These are phyloP conservation scores for Thraustotheca clavata DNA, from an alignment of 352 stramenopile genomes.

Conservation along the genomic window DNA sequence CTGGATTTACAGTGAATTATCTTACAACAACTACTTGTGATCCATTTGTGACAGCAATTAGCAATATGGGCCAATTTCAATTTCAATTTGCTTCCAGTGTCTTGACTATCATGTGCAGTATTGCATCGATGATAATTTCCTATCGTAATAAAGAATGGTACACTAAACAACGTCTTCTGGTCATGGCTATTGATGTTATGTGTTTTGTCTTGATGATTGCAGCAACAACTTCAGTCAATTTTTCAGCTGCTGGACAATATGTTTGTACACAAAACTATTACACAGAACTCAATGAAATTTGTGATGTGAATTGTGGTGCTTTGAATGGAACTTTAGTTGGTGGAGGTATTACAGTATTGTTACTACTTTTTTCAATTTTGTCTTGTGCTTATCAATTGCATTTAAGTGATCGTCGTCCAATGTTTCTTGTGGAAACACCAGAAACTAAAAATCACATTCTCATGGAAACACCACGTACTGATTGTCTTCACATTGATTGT, in stretches of 20 bases:
- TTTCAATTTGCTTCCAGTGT: not conserved
- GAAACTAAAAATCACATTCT: not conserved
- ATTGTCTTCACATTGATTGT: not conserved
- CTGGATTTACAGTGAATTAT: not conserved
- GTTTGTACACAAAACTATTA: not conserved
- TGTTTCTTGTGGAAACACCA: not conserved
- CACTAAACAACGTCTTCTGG: not conserved
- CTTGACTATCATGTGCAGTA: not conserved
- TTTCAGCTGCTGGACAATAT: constrained; percentile 1
- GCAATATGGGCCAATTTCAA: not conserved
- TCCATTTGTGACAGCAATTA: not conserved
- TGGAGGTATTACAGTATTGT: not conserved
- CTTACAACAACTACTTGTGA: not conserved
- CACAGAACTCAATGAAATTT: not conserved
- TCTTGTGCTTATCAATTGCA: not conserved
- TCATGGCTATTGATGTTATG: not conserved
- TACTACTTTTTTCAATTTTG: not conserved
- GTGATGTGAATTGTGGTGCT: not conserved
- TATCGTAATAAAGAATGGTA: not conserved
- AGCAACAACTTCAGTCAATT: not conserved
- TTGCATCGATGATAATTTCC: not conserved
- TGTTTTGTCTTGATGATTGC: not conserved
- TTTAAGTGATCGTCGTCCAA: not conserved
- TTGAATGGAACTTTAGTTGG: not conserved
- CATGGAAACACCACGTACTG: not conserved